These are phyloP conservation scores for Fusarium metavorans DNA, from an alignment of 2,329 filamentous ascomycete species.

Conservation along the genomic window DNA sequence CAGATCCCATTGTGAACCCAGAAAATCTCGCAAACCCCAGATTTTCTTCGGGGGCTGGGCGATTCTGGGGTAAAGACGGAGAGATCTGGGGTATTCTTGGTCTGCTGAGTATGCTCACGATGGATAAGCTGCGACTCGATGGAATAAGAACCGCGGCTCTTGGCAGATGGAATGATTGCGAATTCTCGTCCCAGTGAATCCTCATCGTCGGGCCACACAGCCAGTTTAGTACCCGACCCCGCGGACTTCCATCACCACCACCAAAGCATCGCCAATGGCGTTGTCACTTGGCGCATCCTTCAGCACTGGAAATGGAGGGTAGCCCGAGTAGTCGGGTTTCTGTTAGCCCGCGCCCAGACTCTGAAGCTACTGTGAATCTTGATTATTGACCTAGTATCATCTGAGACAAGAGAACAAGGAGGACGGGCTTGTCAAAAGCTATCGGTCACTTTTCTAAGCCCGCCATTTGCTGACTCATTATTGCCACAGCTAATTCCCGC, in stretches of 20 bases:
- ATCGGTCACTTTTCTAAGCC: background rate
- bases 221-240: background rate
- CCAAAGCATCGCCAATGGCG: background rate
- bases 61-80: conserved; percentile 23
- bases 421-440: background rate
- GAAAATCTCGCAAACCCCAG: background rate
- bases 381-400: background rate
- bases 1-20: conserved; percentile 6
- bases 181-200: background rate
- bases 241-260: conserved; percentile 1
- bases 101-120: background rate
- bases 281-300: background rate
- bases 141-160: background rate
- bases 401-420: background rate
- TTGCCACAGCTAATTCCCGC: background rate
- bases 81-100: conserved; percentile 10
- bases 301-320: conserved; percentile 1
- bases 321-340: background rate
- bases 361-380: background rate
- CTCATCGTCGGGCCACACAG: background rate
- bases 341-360: background rate
- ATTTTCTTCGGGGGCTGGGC: background rate
- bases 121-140: background rate
- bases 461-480: background rate
- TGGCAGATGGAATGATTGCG: conserved; percentile 1